phyloP scores from a whole-genome alignment of 768 basidiomycete species.

The Rhizopogon sp. region DNA sequence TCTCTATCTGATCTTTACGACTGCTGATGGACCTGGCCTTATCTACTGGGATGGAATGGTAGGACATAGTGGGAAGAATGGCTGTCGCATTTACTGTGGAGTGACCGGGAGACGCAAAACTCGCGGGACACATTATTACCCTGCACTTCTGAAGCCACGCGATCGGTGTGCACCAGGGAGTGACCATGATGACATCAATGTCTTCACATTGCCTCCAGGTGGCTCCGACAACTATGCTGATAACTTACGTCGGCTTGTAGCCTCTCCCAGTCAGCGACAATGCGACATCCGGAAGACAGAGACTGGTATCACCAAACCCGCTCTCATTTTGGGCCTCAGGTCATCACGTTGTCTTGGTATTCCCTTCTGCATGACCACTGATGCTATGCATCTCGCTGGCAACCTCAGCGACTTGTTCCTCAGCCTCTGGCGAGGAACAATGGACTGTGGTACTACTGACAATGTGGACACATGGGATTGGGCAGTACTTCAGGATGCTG shows the following conservation, averaged over 20 bases:
- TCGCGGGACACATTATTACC: slow-evolving; percentile 26
- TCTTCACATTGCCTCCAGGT: slow-evolving; percentile 10
- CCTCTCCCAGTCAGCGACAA: slow-evolving; percentile 6
- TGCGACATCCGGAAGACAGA: slow-evolving; percentile 17
- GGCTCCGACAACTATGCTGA: slow-evolving; percentile 5
- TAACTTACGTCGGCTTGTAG: neutral
- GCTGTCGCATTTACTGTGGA: slow-evolving; percentile 31
- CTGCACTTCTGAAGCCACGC: slow-evolving; percentile 21
- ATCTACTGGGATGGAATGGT: slow-evolving; percentile 27
- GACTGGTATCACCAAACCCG: slow-evolving; percentile 30
- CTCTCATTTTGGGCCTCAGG: slow-evolving; percentile 28
- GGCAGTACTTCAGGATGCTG: neutral
- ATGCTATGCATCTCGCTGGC: slow-evolving; percentile 30
- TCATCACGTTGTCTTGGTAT: slow-evolving; percentile 14
- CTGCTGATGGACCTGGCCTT: slow-evolving; percentile 26
- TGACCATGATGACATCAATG: slow-evolving; percentile 25
- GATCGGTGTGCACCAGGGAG: slow-evolving; percentile 23
- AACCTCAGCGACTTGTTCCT: slow-evolving; percentile 21
- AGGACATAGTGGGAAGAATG: slow-evolving; percentile 28
- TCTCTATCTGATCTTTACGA: slow-evolving; percentile 9
- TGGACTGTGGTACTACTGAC: slow-evolving; percentile 2
- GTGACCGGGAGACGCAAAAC: slow-evolving; percentile 24
- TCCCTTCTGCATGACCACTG: slow-evolving; percentile 28
- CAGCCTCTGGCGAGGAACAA: slow-evolving; percentile 11
- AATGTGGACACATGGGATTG: neutral